Base-by-base conservation (phyloP, 768 basidiomycete genomes). In the Rhodotorula babjevae region DNA sequence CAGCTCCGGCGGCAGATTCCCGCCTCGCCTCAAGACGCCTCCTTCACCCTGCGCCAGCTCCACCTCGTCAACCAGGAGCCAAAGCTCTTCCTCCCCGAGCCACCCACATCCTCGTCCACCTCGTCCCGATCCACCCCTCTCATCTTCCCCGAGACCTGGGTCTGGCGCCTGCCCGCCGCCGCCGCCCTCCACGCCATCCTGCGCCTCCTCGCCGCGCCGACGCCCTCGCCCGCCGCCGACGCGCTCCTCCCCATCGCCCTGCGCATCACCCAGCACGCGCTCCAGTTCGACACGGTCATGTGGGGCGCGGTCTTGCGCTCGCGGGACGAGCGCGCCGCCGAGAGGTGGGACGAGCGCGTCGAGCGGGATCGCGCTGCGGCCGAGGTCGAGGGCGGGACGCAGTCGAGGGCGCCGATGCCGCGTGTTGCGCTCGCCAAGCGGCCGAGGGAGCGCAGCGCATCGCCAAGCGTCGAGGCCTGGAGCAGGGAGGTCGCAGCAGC, bases 41-140 rank as follows among this genome's bases (percentile, higher is more conserved):
- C 65, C 27, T 75, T 75, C 69, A 75, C 60, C 21, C 63, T 75
- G 11, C 73, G 73, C 44, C 73, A 75, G 50, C 67, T 75, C 23
- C 63, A 71, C 57, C 69, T 75, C 56, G 60, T 71, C 59, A 68
- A 65, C 33, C 50, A 65, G 56, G 44, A 63, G 3, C 64, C 67
- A 4, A 59, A 65, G 18, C 53, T 65, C 14, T 47, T 65, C 61
- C 65, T 69, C n/a, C 68, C 71, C 29, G 42, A 42, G 27, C 36
- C 36, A 36, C 44, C 47, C 8, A 25, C 67, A 25, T 12, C 25
- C 50, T 52, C 50, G 11, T 21, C 47, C 47, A 8, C 50, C 2
- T 52, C 52, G 44, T 67, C 19, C 42, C 53, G 10, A 55, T 36
- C 29, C 36, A 36, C 36, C 36, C 36, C 36, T 50, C 60, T 60